Evolutionary conservation across 2,329 filamentous ascomycete species (phyloP).

Genomic region (Fusarium nisikadoi): DNA sequence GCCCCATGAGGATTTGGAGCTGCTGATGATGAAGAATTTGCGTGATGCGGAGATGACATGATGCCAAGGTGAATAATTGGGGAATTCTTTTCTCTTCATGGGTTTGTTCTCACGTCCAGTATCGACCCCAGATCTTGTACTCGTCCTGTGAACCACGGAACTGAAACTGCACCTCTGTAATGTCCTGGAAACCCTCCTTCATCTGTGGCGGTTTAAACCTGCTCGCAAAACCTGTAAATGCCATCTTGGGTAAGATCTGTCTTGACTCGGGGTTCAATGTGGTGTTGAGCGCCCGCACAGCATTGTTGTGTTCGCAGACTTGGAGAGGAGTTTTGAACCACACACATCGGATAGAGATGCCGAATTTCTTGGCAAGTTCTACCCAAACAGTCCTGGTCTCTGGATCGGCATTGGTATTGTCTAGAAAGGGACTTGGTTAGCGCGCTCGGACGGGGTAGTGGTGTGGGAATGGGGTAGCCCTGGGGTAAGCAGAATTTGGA

Average conservation of each 20-base stretch:
- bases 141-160: conserved; percentile 78
- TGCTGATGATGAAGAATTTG: conserved; percentile 5
- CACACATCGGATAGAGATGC: conserved; percentile 83
- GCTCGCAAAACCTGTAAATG: conserved; percentile 79
- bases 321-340: conserved; percentile 79
- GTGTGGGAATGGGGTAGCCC: conserved; percentile 21
- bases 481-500: conserved; percentile 3
- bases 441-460: conserved; percentile 29
- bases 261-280: conserved; percentile 87
- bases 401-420: conserved; percentile 93
- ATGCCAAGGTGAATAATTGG: conserved; percentile 24
- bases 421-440: conserved; percentile 57
- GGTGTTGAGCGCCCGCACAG: conserved; percentile 76
- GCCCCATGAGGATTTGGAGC: conserved; percentile 9
- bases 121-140: conserved; percentile 77
- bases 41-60: conserved; percentile 32
- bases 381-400: conserved; percentile 85
- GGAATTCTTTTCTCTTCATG: neutral
- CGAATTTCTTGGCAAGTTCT: conserved; percentile 74
- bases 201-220: conserved; percentile 77
- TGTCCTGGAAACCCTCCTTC: conserved; percentile 85
- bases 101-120: conserved; percentile 70
- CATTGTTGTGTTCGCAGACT: conserved; percentile 87
- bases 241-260: conserved; percentile 76
- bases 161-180: conserved; percentile 78